Evolutionary conservation across 2,329 filamentous ascomycete genomes (phyloP).

Genomic region (Plenodomus biglobosus): DNA sequence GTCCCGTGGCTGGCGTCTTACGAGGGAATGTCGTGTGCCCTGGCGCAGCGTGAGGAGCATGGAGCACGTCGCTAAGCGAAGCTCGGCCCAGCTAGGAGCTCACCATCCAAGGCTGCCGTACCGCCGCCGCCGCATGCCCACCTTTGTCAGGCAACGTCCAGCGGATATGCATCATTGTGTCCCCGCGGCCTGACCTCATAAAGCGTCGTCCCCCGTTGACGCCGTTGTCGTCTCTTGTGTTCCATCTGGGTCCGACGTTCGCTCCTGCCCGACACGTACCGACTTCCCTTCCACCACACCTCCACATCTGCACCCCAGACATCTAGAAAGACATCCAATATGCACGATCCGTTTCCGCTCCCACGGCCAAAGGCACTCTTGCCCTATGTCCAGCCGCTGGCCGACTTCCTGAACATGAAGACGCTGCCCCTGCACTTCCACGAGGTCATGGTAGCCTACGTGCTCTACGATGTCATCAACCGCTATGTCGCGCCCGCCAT

Average conservation of each 20-base stretch:
- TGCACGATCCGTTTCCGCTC: conserved; percentile 72
- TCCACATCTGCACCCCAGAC: conserved; percentile 10
- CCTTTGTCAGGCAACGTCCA: conserved; percentile 15
- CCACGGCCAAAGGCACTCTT: conserved; percentile 60
- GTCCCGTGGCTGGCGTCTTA: conserved; percentile 24
- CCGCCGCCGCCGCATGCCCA: conserved; percentile 9
- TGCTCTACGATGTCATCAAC: conserved; percentile 70
- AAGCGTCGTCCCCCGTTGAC: conserved; percentile 10
- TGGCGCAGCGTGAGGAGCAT: conserved; percentile 15
- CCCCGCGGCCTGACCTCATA: conserved; percentile 11
- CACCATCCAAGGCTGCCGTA: conserved; percentile 9
- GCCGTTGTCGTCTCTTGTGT: conserved; percentile 6
- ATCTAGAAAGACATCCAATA: conserved; percentile 45
- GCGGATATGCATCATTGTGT: conserved; percentile 12
- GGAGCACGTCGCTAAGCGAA: conserved; percentile 27
- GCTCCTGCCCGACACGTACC: conserved; percentile 7
- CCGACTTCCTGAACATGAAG: conserved; percentile 62
- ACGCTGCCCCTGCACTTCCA: conserved; percentile 76
- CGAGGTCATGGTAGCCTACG: conserved; percentile 68
- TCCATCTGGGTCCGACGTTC: not conserved
- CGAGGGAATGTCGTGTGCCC: conserved; percentile 23
- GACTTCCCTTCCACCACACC: conserved; percentile 8
- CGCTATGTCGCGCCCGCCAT: conserved; percentile 67
- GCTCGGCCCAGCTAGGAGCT: conserved; percentile 10
- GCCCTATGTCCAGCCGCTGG: conserved; percentile 62